phyloP scores from a whole-genome alignment of 2,329 filamentous ascomycete species.

The Trichoderma koningii region DNA sequence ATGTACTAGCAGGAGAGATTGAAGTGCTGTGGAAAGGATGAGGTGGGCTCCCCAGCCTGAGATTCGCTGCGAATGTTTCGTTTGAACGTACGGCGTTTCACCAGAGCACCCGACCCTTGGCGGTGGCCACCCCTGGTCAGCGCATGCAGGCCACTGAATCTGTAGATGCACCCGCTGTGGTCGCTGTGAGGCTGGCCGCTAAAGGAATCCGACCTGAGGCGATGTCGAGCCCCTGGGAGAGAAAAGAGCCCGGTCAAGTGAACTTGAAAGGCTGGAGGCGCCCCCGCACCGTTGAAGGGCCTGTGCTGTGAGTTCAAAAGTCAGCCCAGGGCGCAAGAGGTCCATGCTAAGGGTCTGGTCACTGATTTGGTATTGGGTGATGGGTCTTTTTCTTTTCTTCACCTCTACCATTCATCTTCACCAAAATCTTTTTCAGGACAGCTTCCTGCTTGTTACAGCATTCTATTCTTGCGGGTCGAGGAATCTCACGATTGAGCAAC shows the following conservation, averaged over 20 bases:
- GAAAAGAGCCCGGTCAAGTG: neutral
- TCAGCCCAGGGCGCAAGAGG: too few species aligned
- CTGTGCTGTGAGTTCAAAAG: too few species aligned
- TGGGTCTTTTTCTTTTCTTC: too few species aligned
- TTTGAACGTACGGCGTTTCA: conserved; percentile 17
- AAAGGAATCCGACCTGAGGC: neutral
- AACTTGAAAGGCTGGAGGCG: neutral
- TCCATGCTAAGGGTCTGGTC: too few species aligned
- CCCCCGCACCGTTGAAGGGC: too few species aligned
- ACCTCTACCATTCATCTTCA: too few species aligned
- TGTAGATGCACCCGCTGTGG: conserved; percentile 4
- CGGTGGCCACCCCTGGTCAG: neutral
- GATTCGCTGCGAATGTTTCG: conserved; percentile 7
- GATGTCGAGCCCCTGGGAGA: neutral
- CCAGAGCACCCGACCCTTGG: neutral
- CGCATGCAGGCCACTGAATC: conserved; percentile 18
- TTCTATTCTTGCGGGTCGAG: too few species aligned
- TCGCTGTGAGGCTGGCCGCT: conserved; percentile 14
- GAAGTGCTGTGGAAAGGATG: neutral
- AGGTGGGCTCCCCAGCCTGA: too few species aligned
- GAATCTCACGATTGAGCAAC: too few species aligned
- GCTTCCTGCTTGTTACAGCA: too few species aligned
- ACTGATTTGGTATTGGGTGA: too few species aligned
- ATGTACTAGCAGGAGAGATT: neutral
- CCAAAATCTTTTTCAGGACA: too few species aligned